Conservation (phyloP, 495 filamentous ascomycete species). For the Penicillium argentinense region DNA sequence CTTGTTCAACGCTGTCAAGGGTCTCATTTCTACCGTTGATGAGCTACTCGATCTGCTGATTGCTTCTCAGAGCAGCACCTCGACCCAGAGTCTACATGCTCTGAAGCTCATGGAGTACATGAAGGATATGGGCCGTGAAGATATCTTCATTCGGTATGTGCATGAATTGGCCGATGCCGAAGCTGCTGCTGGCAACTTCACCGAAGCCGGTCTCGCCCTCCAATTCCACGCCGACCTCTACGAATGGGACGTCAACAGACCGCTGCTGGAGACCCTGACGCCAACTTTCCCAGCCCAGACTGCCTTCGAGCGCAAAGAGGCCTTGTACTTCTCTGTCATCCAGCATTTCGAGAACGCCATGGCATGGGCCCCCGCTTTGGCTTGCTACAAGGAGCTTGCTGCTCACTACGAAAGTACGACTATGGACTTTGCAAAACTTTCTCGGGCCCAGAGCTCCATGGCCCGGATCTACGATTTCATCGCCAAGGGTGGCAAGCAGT, state of each 20-base stretch:
- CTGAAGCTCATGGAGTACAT: slow-evolving; percentile 94
- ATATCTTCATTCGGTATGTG: slow-evolving; percentile 95
- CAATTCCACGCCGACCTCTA: slow-evolving; percentile 91
- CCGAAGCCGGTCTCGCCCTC: slow-evolving; percentile 88
- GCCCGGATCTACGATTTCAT: slow-evolving; percentile 91
- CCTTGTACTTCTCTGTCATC: slow-evolving; percentile 90
- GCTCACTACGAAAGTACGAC: slow-evolving; percentile 82
- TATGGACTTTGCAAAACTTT: slow-evolving; percentile 91
- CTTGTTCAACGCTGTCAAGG: slow-evolving; percentile 72
- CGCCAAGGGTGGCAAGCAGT: slow-evolving; percentile 70
- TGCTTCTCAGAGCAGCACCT: slow-evolving; percentile 83
- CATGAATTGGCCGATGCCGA: slow-evolving; percentile 87
- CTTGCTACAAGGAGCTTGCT: slow-evolving; percentile 87
- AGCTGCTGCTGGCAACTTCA: slow-evolving; percentile 69
- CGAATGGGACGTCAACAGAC: slow-evolving; percentile 76
- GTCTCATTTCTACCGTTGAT: slow-evolving; percentile 79
- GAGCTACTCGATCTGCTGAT: slow-evolving; percentile 89
- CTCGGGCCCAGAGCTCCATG: slow-evolving; percentile 84
- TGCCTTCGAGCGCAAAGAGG: slow-evolving; percentile 90
- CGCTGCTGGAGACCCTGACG: slow-evolving; percentile 66
- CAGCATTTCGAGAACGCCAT: slow-evolving; percentile 89
- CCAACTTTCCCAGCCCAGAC: slow-evolving; percentile 81
- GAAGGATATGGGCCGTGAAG: slow-evolving; percentile 94
- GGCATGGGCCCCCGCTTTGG: slow-evolving; percentile 88
- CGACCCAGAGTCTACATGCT: slow-evolving; percentile 80